These are phyloP conservation scores for Macaranga tanarius DNA, from an alignment of 441 rosid species.

Conservation along the genomic window DNA sequence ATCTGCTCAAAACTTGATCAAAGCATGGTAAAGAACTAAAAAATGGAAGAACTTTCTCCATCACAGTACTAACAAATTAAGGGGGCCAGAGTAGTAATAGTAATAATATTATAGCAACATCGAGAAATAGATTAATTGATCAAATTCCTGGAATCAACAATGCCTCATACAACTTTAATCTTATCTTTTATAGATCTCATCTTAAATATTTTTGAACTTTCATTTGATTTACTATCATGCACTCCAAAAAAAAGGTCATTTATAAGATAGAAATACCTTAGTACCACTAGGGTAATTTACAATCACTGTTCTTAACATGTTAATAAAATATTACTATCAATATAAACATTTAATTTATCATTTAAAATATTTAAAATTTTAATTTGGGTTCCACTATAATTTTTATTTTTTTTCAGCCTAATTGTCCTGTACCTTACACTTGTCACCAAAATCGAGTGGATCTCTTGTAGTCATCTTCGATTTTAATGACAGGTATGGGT, in stretches of 20 bases:
- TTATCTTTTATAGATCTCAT: slow-evolving; percentile 46
- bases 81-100: background rate
- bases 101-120: slow-evolving; percentile 23
- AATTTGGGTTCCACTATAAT: too few species aligned
- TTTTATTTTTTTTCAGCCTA: too few species aligned
- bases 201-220: slow-evolving; percentile 55
- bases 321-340: too few species aligned
- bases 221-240: slow-evolving; percentile 48
- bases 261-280: background rate
- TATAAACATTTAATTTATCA: too few species aligned
- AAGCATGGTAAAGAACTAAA: slow-evolving; percentile 45
- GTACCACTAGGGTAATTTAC: slow-evolving; percentile 62
- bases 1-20: slow-evolving; percentile 44
- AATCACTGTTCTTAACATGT: too few species aligned
- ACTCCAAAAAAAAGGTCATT: slow-evolving; percentile 11
- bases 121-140: slow-evolving; percentile 46
- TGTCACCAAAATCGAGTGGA: too few species aligned
- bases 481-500: too few species aligned
- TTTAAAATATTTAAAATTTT: too few species aligned
- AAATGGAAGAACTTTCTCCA: slow-evolving; percentile 45
- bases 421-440: too few species aligned
- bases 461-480: too few species aligned
- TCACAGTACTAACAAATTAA: background rate
- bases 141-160: slow-evolving; percentile 49
- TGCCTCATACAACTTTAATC: slow-evolving; percentile 36